A percentile compares a stretch with the other conserved stretches of the same genome.
These are phyloP conservation scores for Trichoderma gracile DNA, from an alignment of 2,329 filamentous ascomycete species.

Conservation along the genomic window DNA sequence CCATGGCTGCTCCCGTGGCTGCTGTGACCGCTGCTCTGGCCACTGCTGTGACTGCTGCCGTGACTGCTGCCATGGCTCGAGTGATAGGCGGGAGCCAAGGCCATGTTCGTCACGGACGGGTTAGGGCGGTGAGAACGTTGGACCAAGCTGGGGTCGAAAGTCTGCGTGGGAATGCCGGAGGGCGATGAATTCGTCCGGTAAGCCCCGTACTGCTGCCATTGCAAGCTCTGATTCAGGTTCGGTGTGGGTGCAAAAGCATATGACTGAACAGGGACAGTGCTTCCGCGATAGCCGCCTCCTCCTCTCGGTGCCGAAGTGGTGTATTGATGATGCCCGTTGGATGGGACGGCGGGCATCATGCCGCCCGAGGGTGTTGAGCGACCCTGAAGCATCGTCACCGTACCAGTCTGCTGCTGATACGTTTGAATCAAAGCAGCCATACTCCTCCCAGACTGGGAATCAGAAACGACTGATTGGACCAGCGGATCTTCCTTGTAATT, in stretches of 20 bases:
- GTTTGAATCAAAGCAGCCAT: slow-evolving; percentile 87
- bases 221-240: slow-evolving; percentile 56
- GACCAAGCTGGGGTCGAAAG: slow-evolving; percentile 31
- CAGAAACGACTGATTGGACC: not conserved
- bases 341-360: slow-evolving; percentile 53
- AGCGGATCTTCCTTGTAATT: not conserved
- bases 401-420: slow-evolving; percentile 72
- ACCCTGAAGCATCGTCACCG: slow-evolving; percentile 74
- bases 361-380: slow-evolving; percentile 58
- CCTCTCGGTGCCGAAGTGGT: slow-evolving; percentile 39
- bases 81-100: slow-evolving; percentile 41
- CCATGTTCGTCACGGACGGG: slow-evolving; percentile 44
- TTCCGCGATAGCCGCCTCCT: slow-evolving; percentile 55
- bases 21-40: slow-evolving; percentile 4
- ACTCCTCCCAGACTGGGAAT: slow-evolving; percentile 40
- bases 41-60: slow-evolving; percentile 2
- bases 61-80: slow-evolving; percentile 34
- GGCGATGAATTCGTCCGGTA: slow-evolving; percentile 53
- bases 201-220: slow-evolving; percentile 53
- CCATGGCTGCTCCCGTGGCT: slow-evolving; percentile 39
- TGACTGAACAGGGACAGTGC: slow-evolving; percentile 65
- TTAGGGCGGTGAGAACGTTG: slow-evolving; percentile 38
- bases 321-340: slow-evolving; percentile 55
- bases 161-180: slow-evolving; percentile 40
- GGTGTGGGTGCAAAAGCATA: slow-evolving; percentile 77